Base-by-base conservation (phyloP, 352 stramenopile species). In the Globisporangium acanthophoron region DNA sequence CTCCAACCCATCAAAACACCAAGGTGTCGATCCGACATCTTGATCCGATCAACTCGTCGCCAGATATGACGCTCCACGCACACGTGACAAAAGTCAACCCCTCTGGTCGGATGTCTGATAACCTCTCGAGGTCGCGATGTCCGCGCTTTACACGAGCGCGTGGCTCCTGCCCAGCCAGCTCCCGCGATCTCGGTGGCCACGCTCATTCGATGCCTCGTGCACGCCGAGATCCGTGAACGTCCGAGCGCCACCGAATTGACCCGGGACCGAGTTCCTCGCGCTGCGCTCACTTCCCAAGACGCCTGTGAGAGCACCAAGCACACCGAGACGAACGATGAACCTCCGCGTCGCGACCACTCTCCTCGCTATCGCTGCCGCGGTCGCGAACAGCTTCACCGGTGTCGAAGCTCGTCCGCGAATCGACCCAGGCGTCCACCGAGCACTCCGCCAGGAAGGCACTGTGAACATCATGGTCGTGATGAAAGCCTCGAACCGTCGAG, bases 391-490 rank as follows among this genome's bases (percentile, higher is more conserved):
- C 51, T 29, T 51, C 27, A 35, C 3, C 18, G 13, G 29, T 12
- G 29, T 24, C 4, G 3, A 56, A 1, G 64, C 64, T 1, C 44
- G 49, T 5, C 56, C 56, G 0, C 37, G 11, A 21, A 57, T 72
- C 7, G 52, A 72, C 39, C 37, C 55, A 9, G 41, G 50, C 13
- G 57, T 72, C 16, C 65, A 69, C 51, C 65, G 61, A 37, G 51
- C 65, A 18, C 58, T 72, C 5, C 65, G 63, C n/a, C 37, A 59
- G 1, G 40, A 53, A 8, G 56, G 55, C 21, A 18, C 41, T 7
- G 57, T 66, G 7, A 52, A 72, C 45, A 24, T 72, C 48, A 63
- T 72, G 49, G 44, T 69, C 33, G 67, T 57, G 35, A 57, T 71
- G 53, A 64, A 62, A 51, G 56, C 40, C 5, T 59, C 54, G 21